Conservation (phyloP, 2,329 filamentous ascomycete genomes). For the Teratosphaeriaceae sp. region DNA sequence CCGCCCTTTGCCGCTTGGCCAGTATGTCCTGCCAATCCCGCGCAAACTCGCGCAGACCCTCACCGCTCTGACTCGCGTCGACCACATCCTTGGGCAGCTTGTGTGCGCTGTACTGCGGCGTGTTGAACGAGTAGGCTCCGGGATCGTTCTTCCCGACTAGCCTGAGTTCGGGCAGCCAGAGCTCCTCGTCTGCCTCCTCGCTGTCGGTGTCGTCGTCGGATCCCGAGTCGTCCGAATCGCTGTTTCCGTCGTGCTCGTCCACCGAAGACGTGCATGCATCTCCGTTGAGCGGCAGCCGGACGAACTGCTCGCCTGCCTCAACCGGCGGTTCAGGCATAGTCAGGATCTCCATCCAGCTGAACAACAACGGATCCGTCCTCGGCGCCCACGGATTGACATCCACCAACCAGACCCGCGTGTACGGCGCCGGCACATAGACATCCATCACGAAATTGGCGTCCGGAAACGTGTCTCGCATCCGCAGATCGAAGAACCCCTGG, state of each 20-base stretch:
- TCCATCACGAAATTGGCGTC: slow-evolving; percentile 85
- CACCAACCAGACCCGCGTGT: slow-evolving; percentile 74
- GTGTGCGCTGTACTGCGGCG: slow-evolving; percentile 86
- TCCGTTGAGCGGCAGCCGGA: slow-evolving; percentile 16
- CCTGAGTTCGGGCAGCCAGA: slow-evolving; percentile 68
- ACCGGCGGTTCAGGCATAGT: slow-evolving; percentile 54
- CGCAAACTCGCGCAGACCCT: slow-evolving; percentile 65
- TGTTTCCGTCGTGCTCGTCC: not conserved
- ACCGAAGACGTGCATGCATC: not conserved
- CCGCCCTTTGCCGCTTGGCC: slow-evolving; percentile 34
- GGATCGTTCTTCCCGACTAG: slow-evolving; percentile 79
- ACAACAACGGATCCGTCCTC: slow-evolving; percentile 80
- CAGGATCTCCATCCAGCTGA: slow-evolving; percentile 83
- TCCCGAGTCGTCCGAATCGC: slow-evolving; percentile 1
- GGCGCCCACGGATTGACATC: slow-evolving; percentile 95
- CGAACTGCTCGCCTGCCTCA: slow-evolving; percentile 13
- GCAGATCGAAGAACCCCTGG: slow-evolving; percentile 67
- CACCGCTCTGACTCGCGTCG: slow-evolving; percentile 51
- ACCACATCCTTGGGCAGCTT: slow-evolving; percentile 94
- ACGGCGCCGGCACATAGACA: slow-evolving; percentile 73
- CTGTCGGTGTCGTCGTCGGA: slow-evolving; percentile 11
- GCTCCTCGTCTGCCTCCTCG: slow-evolving; percentile 48
- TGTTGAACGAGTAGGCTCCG: slow-evolving; percentile 78
- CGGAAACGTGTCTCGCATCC: slow-evolving; percentile 69
- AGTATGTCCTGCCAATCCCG: slow-evolving; percentile 43